phyloP scores from a whole-genome alignment of 2,329 filamentous ascomycete species.

The Fusarium sp. region DNA sequence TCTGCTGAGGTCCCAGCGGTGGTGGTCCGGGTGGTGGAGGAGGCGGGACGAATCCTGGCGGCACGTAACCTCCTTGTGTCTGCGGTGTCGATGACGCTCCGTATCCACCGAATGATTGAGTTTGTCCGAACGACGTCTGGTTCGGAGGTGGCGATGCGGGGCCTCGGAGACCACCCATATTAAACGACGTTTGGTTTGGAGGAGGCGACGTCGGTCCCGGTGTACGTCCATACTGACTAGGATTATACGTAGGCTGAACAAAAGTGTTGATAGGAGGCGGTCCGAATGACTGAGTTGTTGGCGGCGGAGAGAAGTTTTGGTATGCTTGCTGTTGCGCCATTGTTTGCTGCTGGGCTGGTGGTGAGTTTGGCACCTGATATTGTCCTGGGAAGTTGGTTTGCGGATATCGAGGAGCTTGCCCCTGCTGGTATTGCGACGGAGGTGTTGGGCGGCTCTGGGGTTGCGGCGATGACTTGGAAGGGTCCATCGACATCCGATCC shows the following conservation, averaged over 20 bases:
- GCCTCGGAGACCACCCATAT: slow-evolving; percentile 55
- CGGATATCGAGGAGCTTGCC: slow-evolving; percentile 63
- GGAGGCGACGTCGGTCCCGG: slow-evolving; percentile 72
- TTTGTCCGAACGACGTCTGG: slow-evolving; percentile 63
- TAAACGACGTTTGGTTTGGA: slow-evolving; percentile 69
- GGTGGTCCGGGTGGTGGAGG: slow-evolving; percentile 74
- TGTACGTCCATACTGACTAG: slow-evolving; percentile 70
- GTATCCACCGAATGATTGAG: slow-evolving; percentile 57
- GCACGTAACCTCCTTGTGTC: slow-evolving; percentile 61
- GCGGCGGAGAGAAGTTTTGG: slow-evolving; percentile 55
- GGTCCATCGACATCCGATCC: slow-evolving; percentile 95
- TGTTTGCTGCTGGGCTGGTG: slow-evolving; percentile 62
- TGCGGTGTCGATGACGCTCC: slow-evolving; percentile 58
- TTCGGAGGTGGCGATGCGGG: slow-evolving; percentile 70
- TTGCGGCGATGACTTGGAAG: slow-evolving; percentile 56
- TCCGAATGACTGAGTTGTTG: slow-evolving; percentile 47
- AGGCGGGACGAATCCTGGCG: slow-evolving; percentile 72
- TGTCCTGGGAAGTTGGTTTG: slow-evolving; percentile 68
- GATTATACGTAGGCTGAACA: slow-evolving; percentile 68
- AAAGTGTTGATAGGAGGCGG: slow-evolving; percentile 60
- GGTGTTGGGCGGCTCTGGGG: slow-evolving; percentile 56
- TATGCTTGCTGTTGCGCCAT: slow-evolving; percentile 59
- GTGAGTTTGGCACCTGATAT: slow-evolving; percentile 66
- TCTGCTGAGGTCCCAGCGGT: slow-evolving; percentile 73
- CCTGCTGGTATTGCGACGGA: slow-evolving; percentile 40